A percentile compares a stretch with the other conserved stretches of the same genome.
Conservation (phyloP, 345 rosid species). For the Melaleuca alternifolia region DNA sequence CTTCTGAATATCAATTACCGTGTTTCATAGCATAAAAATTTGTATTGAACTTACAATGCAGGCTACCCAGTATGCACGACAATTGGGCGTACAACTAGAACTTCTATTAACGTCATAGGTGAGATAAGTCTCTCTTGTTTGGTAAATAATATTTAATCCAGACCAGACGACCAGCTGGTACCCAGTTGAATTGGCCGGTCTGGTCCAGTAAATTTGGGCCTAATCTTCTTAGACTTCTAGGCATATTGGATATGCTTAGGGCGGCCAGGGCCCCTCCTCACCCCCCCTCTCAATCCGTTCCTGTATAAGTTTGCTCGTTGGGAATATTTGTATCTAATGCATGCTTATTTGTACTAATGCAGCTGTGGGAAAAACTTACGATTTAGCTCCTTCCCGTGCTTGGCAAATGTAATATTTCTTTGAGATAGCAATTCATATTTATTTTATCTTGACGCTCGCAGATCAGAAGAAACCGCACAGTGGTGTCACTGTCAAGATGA, state of each 20-base stretch:
- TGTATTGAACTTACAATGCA: slow-evolving; percentile 20
- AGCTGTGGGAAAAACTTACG: background rate
- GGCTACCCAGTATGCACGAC: slow-evolving; percentile 82
- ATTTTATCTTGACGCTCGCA: slow-evolving; percentile 14
- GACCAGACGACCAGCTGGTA: background rate
- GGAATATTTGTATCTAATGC: background rate
- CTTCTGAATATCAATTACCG: background rate
- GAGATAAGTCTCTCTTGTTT: slow-evolving; percentile 3
- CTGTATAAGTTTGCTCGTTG: background rate
- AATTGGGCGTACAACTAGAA: slow-evolving; percentile 51
- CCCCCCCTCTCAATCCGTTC: background rate
- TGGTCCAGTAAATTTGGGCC: background rate
- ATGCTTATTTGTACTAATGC: background rate
- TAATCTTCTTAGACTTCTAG: background rate
- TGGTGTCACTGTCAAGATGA: slow-evolving; percentile 78
- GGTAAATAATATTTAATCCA: background rate
- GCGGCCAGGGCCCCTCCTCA: background rate
- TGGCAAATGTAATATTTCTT: background rate
- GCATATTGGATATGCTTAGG: background rate
- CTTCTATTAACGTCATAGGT: slow-evolving; percentile 48
- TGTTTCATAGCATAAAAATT: background rate
- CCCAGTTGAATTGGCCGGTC: background rate
- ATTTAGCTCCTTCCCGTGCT: background rate
- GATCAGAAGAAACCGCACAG: slow-evolving; percentile 64
- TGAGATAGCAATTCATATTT: slow-evolving; percentile 8